Evolutionary conservation across 164 flowering plant genomes (phyloP).

Genomic region (Protea cynaroides): DNA sequence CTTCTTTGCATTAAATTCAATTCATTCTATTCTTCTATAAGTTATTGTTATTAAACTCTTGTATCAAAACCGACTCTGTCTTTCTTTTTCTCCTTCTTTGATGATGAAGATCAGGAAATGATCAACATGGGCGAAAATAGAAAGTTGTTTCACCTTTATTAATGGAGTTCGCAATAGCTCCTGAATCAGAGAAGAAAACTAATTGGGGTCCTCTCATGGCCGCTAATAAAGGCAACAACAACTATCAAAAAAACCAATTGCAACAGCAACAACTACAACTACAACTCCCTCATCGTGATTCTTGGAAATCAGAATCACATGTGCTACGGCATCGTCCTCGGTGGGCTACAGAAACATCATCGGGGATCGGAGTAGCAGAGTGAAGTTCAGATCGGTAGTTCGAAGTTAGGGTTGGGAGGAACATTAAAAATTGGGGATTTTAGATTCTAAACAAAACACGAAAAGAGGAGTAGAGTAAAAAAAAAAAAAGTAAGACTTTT

Average conservation of each 20-base stretch:
- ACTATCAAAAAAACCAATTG: slow-evolving; percentile 17
- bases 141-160: slow-evolving; percentile 30
- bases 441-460: too few species aligned
- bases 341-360: too few species aligned
- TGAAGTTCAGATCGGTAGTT: too few species aligned
- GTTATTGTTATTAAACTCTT: neutral
- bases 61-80: slow-evolving; percentile 23
- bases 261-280: too few species aligned
- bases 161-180: slow-evolving; percentile 30
- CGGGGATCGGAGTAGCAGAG: too few species aligned
- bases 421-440: too few species aligned
- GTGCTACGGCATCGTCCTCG: too few species aligned
- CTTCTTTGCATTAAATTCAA: slow-evolving; percentile 40
- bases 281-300: too few species aligned
- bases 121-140: slow-evolving; percentile 12
- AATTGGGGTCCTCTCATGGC: slow-evolving; percentile 29
- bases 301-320: too few species aligned
- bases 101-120: slow-evolving; percentile 10
- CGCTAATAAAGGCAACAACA: slow-evolving; percentile 19
- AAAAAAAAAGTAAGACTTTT: too few species aligned
- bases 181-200: slow-evolving; percentile 19
- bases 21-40: neutral
- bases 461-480: too few species aligned
- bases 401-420: too few species aligned
- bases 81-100: slow-evolving; percentile 13